Evolutionary conservation across 192 early-diverging fungal species (phyloP), one percentile per base, ranked within the genome.

Genomic region (Pilaira anomala): DNA sequence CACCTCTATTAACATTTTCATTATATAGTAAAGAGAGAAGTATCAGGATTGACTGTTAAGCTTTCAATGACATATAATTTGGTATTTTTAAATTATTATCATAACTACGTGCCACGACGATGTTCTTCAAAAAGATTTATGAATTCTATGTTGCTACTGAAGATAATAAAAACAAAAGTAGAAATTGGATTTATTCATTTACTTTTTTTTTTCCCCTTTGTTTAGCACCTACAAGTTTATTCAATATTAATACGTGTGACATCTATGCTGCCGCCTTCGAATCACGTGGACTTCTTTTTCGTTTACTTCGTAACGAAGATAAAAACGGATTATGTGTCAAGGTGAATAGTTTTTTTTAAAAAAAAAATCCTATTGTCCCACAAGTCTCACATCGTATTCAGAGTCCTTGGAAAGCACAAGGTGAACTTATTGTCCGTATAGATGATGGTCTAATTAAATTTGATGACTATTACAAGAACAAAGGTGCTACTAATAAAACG

Each of bases 101-200:
- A n/a, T n/a, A n/a, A n/a, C n/a, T n/a, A n/a, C n/a, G n/a, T n/a
- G n/a, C n/a, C n/a, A n/a, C n/a, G n/a, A n/a, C n/a, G n/a, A n/a
- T n/a, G n/a, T n/a, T n/a, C n/a, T n/a, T 90, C 24, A 50, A 60
- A 3, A 73, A 76, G 0, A 69, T 91, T n/a, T 76, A 75, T 66
- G 88, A 91, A 60, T 83, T 83, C 42, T 91, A 90, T 67, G 84
- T 75, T 14, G 73, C 80, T 24, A 88, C 86, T 26, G 88, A 89
- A 73, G 85, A 83, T 72, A 79, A 82, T 55, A 33, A 33, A 33
- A 42, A 11, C 36, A 2, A n/a, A n/a, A n/a, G 41, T 22, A 63
- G n/a, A n/a, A n/a, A n/a, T n/a, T n/a, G n/a, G n/a, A n/a, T n/a
- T n/a, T n/a, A n/a, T n/a, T n/a, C n/a, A n/a, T n/a, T 14, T 2